phyloP scores from a whole-genome alignment of 805 yeast species.

The Torulaspora franciscae region DNA sequence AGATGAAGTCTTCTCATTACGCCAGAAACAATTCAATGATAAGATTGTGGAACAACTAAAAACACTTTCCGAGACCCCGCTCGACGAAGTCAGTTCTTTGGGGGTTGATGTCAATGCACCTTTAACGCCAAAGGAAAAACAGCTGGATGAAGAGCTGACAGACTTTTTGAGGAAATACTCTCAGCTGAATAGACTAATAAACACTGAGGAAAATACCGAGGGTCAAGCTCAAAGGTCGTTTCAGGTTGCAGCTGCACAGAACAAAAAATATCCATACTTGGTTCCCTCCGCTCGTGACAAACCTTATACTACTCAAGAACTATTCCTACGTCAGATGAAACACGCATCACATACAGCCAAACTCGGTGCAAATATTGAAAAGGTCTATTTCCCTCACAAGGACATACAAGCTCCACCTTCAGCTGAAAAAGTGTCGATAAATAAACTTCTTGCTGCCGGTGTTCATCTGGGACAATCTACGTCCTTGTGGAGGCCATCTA shows the following conservation, averaged over 20 bases:
- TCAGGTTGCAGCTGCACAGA: conserved; percentile 7
- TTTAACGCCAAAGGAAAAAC: conserved; percentile 28
- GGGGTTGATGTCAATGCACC: conserved; percentile 14
- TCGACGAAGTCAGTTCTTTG: conserved; percentile 17
- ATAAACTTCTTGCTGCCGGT: conserved; percentile 81
- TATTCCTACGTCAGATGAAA: conserved; percentile 65
- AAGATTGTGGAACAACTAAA: conserved; percentile 21
- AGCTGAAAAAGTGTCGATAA: conserved; percentile 54
- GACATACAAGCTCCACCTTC: conserved; percentile 57
- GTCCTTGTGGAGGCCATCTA: conserved; percentile 67
- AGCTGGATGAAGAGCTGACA: conserved; percentile 31
- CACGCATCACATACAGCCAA: conserved; percentile 51
- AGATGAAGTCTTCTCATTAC: conserved; percentile 24
- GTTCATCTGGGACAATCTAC: conserved; percentile 94
- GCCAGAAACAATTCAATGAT: conserved; percentile 29
- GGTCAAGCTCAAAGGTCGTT: conserved; percentile 2
- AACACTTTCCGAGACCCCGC: conserved; percentile 16
- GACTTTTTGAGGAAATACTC: conserved; percentile 29
- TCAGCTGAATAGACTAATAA: conserved; percentile 18
- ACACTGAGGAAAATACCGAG: conserved; percentile 13
- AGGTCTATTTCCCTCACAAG: conserved; percentile 65
- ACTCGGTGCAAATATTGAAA: conserved; percentile 58
- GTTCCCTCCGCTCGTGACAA: conserved; percentile 54
- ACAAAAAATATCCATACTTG: conserved; percentile 47
- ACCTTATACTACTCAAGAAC: conserved; percentile 73